Evolutionary conservation across 2,329 filamentous ascomycete species (phyloP), one percentile per base, ranked within the genome.

Genomic region (Tolypocladium capitatum): DNA sequence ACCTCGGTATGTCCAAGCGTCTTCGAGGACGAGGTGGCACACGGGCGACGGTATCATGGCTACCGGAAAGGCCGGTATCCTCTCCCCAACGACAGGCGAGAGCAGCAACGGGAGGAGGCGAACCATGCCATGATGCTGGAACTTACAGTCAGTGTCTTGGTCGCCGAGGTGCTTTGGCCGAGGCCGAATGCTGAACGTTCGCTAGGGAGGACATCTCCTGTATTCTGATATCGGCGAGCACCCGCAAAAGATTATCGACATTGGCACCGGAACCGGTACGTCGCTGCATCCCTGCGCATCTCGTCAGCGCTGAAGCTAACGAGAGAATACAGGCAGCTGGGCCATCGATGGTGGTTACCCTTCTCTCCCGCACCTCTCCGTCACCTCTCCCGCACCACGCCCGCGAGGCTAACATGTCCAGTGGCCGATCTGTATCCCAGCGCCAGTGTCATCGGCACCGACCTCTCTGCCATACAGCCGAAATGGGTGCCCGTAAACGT

Each of bases 401-500:
- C 20, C 30, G 31, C 31, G 24, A 47, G 38, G 43, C 45, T 32
- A 40, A 46, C 18, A 34, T 45, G 11, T 35, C 35, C 34, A 62
- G 68, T 70, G 51, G 70, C 65, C 44, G 69, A 72, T 52, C 52
- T 59, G 21, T 69, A 65, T 46, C 68, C 68, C n/a, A 58, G 59
- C 34, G 62, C 69, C 6, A 63, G 61, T 41, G 63, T 71, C 2
- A 49, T 68, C 16, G 69, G 68, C 41, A 67, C 64, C 27, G 68
- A 73, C 46, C 52, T 72, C 18, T 70, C 68, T 3, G 68, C 71
- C 2, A 73, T 72, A 20, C 70, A 74, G 52, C 67, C 69, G 2
- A 61, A 60, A 33, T 69, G 65, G 61, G 68, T 81, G 13, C 80
- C 78, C 16, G 69, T 74, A 11, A 83, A 83, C 56, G 69, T 78